Conservation (phyloP, 768 basidiomycete species). For the Lactarius tabidus region DNA sequence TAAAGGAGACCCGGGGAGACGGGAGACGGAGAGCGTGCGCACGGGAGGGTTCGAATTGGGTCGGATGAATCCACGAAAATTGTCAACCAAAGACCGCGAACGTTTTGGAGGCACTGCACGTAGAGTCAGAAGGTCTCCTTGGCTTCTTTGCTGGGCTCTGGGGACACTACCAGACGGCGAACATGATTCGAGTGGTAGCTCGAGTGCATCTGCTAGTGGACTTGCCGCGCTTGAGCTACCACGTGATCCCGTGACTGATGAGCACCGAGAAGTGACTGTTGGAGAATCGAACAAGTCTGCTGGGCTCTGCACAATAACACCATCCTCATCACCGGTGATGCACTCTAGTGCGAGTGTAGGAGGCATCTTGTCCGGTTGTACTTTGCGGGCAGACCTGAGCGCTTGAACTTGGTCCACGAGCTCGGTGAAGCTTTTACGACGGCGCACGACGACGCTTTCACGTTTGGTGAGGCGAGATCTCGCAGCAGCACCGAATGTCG, state of each 20-base stretch:
- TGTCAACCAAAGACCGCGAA: constrained; percentile 55
- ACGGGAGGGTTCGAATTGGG: constrained; percentile 17
- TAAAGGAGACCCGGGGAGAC: constrained; percentile 2
- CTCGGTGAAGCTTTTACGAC: constrained; percentile 47
- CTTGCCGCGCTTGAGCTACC: constrained; percentile 13
- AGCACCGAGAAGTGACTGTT: constrained; percentile 20
- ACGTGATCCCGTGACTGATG: constrained; percentile 18
- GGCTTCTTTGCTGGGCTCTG: constrained; percentile 26
- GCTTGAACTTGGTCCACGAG: constrained; percentile 5
- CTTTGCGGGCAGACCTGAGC: constrained; percentile 1
- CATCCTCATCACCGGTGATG: neutral
- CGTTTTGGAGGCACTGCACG: constrained; percentile 34
- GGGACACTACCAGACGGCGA: constrained; percentile 26
- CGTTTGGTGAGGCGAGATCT: constrained; percentile 56
- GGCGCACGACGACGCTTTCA: constrained; percentile 65
- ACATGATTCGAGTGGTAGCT: constrained; percentile 27
- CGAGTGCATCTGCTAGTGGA: constrained; percentile 11
- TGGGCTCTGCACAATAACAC: constrained; percentile 5
- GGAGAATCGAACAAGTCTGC: constrained; percentile 23
- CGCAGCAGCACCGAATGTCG: constrained; percentile 54
- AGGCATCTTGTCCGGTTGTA: constrained; percentile 1
- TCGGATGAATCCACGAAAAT: constrained; percentile 55
- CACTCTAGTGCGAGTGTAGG: constrained; percentile 16
- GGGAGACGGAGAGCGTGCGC: constrained; percentile 23
- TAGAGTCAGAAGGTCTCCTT: constrained; percentile 26